Base-by-base conservation (phyloP, 2,329 filamentous ascomycete genomes). In the Fusarium sp. region DNA sequence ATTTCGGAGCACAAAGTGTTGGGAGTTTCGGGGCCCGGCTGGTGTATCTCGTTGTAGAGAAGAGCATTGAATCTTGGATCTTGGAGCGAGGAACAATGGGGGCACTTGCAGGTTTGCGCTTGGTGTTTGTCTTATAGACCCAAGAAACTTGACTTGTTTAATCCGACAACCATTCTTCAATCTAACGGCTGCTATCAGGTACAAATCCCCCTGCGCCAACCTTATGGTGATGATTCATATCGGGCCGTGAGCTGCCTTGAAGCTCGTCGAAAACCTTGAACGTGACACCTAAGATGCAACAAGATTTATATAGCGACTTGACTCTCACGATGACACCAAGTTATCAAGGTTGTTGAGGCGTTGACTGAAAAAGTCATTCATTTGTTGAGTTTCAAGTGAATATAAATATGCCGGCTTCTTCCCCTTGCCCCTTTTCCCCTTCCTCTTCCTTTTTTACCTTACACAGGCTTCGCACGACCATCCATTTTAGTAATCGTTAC, bases 11-110 rank as follows among this genome's bases (percentile, higher is more conserved):
- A 65, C 50, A 66, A 67, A 67, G 50, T 54, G 58, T 65, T 63
- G 69, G 42, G 70, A 64, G 72, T 72, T 69, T 54, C 27, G 58
- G 68, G 59, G 50, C 67, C 62, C 62, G 64, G 62, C 55, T 63
- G 57, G 46, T 68, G 29, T 68, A 31, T 61, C 59, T 67, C 60
- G 51, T 36, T 65, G 58, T 33, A 51, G 65, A 65, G 56, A 69
- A 65, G 56, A 69, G 42, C 49, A 20, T 64, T 42, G 27, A 29
- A 29, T 29, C 38, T 42, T 61, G 44, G 44, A 42, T 51, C 65
- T 61, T 71, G 68, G 65, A 51, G 46, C 66, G 68, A 61, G 64
- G 53, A 60, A 60, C 44, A 59, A 50, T 49, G 18, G 66, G 61
- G 66, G 61, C 49, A 69, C 51, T 66, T 68, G 54, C 55, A 60